phyloP scores from a whole-genome alignment of 2,329 filamentous ascomycete species.

The Calonectria pseudoturangicola region DNA sequence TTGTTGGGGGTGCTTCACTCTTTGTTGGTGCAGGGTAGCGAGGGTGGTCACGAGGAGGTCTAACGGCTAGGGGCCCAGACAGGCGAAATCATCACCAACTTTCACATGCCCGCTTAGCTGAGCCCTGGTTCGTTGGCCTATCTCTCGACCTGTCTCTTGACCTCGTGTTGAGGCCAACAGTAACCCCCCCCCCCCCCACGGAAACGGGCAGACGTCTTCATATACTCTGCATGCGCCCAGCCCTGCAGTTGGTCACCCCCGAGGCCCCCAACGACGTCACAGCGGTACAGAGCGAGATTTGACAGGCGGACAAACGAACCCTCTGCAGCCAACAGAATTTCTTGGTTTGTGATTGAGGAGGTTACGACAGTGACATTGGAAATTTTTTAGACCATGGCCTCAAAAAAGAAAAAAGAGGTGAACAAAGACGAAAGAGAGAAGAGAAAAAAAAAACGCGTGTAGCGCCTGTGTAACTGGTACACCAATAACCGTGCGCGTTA shows the following conservation, averaged over 20 bases:
- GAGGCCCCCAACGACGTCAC: constrained; percentile 19
- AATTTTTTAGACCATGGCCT: constrained; percentile 26
- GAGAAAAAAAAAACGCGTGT: background rate
- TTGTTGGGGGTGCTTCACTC: background rate
- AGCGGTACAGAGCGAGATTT: constrained; percentile 6
- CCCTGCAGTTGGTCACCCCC: constrained; percentile 1
- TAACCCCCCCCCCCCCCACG: background rate
- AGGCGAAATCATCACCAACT: constrained; percentile 12
- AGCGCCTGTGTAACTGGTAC: constrained; percentile 10
- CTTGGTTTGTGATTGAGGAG: background rate
- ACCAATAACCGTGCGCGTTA: constrained; percentile 30
- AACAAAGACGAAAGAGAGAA: background rate
- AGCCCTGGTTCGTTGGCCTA: background rate
- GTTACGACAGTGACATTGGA: constrained; percentile 6
- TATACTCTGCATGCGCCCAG: constrained; percentile 18
- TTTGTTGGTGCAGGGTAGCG: constrained; percentile 20
- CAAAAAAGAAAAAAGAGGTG: constrained; percentile 5
- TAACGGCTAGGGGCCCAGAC: background rate
- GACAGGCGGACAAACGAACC: constrained; percentile 8
- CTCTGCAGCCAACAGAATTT: constrained; percentile 9
- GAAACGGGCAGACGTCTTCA: background rate
- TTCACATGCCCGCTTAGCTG: constrained; percentile 17
- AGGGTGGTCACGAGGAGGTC: constrained; percentile 15
- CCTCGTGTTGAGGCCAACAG: constrained; percentile 16
- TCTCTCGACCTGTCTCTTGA: constrained; percentile 1